Conservation (phyloP, 306 rosid species). For the Medicago arabica region DNA sequence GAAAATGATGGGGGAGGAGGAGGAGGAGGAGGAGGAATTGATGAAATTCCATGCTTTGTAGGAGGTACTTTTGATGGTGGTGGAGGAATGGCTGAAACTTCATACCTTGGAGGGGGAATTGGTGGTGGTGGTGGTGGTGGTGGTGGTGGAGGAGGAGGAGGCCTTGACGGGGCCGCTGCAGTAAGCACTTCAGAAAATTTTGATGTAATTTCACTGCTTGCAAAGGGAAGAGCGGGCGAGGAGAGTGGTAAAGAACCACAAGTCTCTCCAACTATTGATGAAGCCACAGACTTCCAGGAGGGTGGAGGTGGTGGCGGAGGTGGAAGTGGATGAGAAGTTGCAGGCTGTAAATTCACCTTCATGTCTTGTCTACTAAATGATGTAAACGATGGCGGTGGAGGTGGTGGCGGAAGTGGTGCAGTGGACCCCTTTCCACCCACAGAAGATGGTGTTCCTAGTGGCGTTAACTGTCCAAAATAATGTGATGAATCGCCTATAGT, state of each 20-base stretch:
- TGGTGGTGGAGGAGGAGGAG: conserved; percentile 37
- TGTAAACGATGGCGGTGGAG: conserved; percentile 28
- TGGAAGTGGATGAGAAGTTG: conserved; percentile 47
- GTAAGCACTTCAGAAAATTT: conserved; percentile 33
- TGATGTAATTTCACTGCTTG: conserved; percentile 34
- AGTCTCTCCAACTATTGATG: conserved; percentile 43
- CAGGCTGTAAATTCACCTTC: conserved; percentile 20
- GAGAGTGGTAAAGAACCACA: conserved; percentile 36
- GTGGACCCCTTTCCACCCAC: too few relatives aligned
- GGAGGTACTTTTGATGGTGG: conserved; percentile 20
- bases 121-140: conserved; percentile 44
- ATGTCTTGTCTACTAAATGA: conserved; percentile 35
- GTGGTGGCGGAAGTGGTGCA: conserved; percentile 41
- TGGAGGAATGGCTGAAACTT: conserved; percentile 30
- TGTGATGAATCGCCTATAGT: too few relatives aligned
- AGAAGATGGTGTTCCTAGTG: too few relatives aligned
- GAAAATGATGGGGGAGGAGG: conserved; percentile 9
- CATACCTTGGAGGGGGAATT: conserved; percentile 23
- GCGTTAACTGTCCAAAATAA: too few relatives aligned
- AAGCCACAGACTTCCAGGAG: conserved; percentile 43
- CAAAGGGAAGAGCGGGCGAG: conserved; percentile 33
- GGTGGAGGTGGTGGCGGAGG: conserved; percentile 55
- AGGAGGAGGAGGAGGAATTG: conserved; percentile 32
- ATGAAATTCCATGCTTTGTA: conserved; percentile 28
- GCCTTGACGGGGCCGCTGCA: conserved; percentile 12